These are phyloP conservation scores for Citrus glauca DNA, from an alignment of 345 rosid genomes.

Conservation along the genomic window DNA sequence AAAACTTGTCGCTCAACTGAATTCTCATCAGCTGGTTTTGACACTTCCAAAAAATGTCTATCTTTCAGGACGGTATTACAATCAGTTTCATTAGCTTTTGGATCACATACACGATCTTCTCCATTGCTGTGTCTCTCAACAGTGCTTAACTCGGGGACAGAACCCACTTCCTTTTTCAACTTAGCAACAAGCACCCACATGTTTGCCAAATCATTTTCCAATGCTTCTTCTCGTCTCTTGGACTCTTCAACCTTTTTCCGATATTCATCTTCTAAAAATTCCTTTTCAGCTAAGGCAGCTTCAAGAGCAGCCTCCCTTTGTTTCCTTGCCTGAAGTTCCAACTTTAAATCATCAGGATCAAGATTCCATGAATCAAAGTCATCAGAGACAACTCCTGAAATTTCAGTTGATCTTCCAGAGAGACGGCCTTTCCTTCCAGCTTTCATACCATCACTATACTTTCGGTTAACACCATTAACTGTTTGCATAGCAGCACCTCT, in stretches of 20 bases:
- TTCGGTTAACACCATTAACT: constrained; percentile 65
- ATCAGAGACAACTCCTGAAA: constrained; percentile 43
- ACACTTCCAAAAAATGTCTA: constrained; percentile 42
- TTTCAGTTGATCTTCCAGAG: constrained; percentile 59
- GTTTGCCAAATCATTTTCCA: constrained; percentile 94
- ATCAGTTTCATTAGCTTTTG: constrained; percentile 37
- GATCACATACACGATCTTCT: constrained; percentile 27
- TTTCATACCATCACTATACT: constrained; percentile 56
- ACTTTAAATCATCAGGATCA: constrained; percentile 70
- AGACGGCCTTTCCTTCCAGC: constrained; percentile 73
- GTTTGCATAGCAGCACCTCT: constrained; percentile 41
- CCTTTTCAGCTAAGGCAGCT: constrained; percentile 82
- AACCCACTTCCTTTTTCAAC: constrained; percentile 78
- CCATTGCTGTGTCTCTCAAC: constrained; percentile 38
- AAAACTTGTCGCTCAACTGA: constrained; percentile 46
- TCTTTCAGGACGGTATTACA: constrained; percentile 41
- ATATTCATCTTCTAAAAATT: constrained; percentile 76
- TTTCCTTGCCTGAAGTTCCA: constrained; percentile 90
- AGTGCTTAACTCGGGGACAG: constrained; percentile 42
- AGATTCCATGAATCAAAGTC: constrained; percentile 85
- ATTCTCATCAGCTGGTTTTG: constrained; percentile 52
- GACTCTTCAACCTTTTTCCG: constrained; percentile 83
- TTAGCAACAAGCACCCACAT: constrained; percentile 99
- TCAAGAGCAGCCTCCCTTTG: constrained; percentile 84
- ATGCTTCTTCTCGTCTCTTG: constrained; percentile 83